phyloP scores from a whole-genome alignment of 2,329 filamentous ascomycete species.

The Cladosporium sp. region DNA sequence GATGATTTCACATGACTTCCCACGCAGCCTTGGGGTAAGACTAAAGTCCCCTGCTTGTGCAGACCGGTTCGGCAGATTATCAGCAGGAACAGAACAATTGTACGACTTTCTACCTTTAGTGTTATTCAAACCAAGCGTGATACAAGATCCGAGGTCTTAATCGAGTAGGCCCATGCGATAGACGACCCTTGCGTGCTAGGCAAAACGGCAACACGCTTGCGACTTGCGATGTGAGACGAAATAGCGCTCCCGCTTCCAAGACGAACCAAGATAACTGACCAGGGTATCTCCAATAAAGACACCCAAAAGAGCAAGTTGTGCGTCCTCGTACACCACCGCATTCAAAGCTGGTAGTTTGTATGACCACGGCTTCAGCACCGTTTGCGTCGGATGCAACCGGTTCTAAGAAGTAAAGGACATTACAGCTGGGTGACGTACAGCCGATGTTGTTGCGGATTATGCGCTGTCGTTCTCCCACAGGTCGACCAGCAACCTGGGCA shows the following conservation, averaged over 20 bases:
- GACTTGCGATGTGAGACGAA: neutral
- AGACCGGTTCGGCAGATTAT: neutral
- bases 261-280: neutral
- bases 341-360: neutral
- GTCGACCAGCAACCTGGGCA: neutral
- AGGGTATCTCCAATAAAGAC: neutral
- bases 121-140: neutral
- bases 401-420: neutral
- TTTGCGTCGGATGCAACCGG: neutral
- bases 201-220: neutral
- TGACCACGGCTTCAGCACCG: neutral
- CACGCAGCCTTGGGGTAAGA: neutral
- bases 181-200: neutral
- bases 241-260: neutral
- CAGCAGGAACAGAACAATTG: neutral
- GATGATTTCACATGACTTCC: neutral
- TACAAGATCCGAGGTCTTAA: neutral
- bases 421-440: neutral
- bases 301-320: neutral
- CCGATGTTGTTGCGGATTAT: neutral
- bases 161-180: neutral
- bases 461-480: neutral
- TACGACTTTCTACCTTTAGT: neutral
- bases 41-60: neutral
- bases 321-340: neutral